Evolutionary conservation across 805 yeast genomes (phyloP), one percentile per base, ranked within the genome.

Genomic region (Grigorovia jiainica): DNA sequence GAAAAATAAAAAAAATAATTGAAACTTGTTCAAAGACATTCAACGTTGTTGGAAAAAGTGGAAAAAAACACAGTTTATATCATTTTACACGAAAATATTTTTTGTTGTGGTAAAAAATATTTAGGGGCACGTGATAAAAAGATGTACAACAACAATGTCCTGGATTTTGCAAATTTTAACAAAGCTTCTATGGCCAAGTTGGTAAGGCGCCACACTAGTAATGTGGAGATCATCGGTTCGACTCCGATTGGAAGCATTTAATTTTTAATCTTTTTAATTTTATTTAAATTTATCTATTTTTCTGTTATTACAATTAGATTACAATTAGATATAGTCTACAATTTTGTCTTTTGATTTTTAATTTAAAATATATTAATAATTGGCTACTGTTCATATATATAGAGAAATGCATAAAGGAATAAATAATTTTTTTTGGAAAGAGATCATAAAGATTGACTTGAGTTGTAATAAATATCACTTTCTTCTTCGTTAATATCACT

Each of bases 161-260:
- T 24, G 27, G 27, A 3, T 10, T 3, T 24, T 24, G 8, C 11
- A 24, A 24, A 10, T 10, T 3, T 13, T 24, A 30, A 7, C 18
- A 16, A 36, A 46, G 73, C 75, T 72, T 69, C 67, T 71, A 71
- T 71, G 76, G 76, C 76, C 76, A 71, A 72, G 75, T 68, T 76
- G 85, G 85, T 79, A 78, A 80, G 82, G 86, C 85, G 85, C 78
- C 78, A 79, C 85, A 79, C 86, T 79, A 78, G 85, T 79, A 79
- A 79, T 79, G 85, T 79, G 76, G 78, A 78, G 84, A 79, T 78
- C 85, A 78, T 79, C 81, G 75, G 82, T 76, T 76, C 82, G 71
- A 76, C 66, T 76, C 81, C 75, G 81, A 76, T 73, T 75, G 75
- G 76, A 70, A 77, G 79, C 79, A 74, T 31, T 45, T 49, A 55